phyloP scores from a whole-genome alignment of 2,329 filamentous ascomycete genomes.

The Sporothrix humicola region DNA sequence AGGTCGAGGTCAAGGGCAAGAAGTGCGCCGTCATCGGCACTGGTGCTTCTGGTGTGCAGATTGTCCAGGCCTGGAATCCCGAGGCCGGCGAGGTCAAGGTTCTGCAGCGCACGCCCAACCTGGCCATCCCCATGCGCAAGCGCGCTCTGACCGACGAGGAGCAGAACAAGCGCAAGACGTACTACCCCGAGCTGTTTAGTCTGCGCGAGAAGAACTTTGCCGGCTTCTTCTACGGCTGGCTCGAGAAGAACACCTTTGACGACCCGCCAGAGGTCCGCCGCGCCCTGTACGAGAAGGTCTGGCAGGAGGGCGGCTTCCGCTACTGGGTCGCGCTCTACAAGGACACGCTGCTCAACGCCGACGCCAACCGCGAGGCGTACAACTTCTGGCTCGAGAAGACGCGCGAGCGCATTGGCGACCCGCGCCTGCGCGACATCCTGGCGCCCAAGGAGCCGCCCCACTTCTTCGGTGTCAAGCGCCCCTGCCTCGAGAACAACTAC shows the following conservation, averaged over 20 bases:
- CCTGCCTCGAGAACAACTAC: conserved; percentile 52
- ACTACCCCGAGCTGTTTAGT: conserved; percentile 59
- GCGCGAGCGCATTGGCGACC: conserved; percentile 56
- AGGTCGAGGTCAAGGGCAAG: conserved; percentile 63
- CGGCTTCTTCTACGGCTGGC: conserved; percentile 64
- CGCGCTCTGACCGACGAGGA: conserved; percentile 55
- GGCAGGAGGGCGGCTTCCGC: conserved; percentile 59
- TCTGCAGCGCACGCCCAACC: conserved; percentile 71
- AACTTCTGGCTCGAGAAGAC: conserved; percentile 62
- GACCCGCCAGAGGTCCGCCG: conserved; percentile 57
- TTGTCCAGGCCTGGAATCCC: conserved; percentile 65
- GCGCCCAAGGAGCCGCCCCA: conserved; percentile 60
- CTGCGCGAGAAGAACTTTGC: conserved; percentile 59
- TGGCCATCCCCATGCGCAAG: conserved; percentile 66
- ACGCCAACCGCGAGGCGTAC: conserved; percentile 60
- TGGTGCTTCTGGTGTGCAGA: conserved; percentile 68
- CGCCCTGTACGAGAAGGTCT: conserved; percentile 56
- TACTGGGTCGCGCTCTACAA: conserved; percentile 62
- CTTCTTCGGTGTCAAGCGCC: conserved; percentile 60
- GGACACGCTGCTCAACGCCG: conserved; percentile 53
- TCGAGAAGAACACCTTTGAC: conserved; percentile 61
- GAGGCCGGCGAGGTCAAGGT: conserved; percentile 59
- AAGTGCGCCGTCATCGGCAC: conserved; percentile 68
- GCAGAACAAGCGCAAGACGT: conserved; percentile 53
- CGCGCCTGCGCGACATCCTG: conserved; percentile 55